Conservation (phyloP, 345 rosid genomes). For the Cardiospermum halicacabum region DNA sequence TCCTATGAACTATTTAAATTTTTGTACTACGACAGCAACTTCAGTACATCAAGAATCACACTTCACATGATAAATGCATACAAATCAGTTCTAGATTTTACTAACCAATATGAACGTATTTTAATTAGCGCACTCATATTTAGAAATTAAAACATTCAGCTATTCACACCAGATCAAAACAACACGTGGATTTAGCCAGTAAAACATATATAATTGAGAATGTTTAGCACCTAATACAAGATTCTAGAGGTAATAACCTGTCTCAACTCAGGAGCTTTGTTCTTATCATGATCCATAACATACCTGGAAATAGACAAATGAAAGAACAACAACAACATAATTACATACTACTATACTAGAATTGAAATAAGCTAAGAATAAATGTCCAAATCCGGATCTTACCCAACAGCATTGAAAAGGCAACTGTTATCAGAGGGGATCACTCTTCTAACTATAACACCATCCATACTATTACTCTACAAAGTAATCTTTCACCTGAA, state of each 20-base stretch:
- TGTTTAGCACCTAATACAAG: background rate
- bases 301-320: constrained; percentile 40
- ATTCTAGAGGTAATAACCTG: constrained; percentile 33
- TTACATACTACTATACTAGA: background rate
- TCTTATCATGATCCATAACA: constrained; percentile 81
- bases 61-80: background rate
- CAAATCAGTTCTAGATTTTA: background rate
- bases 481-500: constrained; percentile 16
- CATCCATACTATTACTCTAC: constrained; percentile 45
- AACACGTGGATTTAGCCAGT: background rate
- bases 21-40: background rate
- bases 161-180: background rate
- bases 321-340: constrained; percentile 1
- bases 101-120: background rate
- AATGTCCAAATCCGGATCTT: constrained; percentile 13
- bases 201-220: background rate
- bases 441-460: constrained; percentile 68
- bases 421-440: constrained; percentile 98
- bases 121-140: background rate
- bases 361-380: background rate
- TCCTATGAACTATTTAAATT: too few species aligned
- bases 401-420: constrained; percentile 94
- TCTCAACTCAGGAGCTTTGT: constrained; percentile 53
- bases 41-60: background rate
- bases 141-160: background rate